Evolutionary conservation across 805 yeast genomes (phyloP), one percentile per base, ranked within the genome.

Genomic region (Teunomyces barrocoloradensis): DNA sequence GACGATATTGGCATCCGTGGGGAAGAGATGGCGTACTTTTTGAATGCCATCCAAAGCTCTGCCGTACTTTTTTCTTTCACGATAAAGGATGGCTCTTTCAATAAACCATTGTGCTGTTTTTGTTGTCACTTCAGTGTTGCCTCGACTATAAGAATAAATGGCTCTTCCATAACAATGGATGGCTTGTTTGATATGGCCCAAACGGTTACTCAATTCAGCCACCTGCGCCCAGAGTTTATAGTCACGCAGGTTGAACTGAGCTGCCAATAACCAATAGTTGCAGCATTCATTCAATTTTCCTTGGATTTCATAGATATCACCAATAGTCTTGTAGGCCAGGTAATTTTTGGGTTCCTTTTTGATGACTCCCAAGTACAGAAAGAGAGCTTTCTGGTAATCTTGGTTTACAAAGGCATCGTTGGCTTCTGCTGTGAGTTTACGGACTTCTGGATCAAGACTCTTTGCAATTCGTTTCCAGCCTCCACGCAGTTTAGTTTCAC

Each of bases 271-370:
- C 96, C 97, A 82, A 42, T 86, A 78, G 59, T 82, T 82, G 62
- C 96, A 83, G 62, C 96, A 80, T 59, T 87, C 85, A 53, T 84
- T 81, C 43, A 78, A 65, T 40, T 82, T 73, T 1, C 89, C 91
- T 50, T 82, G 84, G 44, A 78, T 70, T 47, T 81, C 76, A 53
- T 87, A 85, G 41, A 92, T 87, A 58, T 88, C 96, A 41, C 97
- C 97, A 39, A 90, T 68, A 0, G 95, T 87, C 57, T 87, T 85
- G 71, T 91, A 91, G 0, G 97, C 97, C 39, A 87, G 81, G 63
- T 81, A 85, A 61, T 87, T 86, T 53, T 80, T 79, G 11, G 88
- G 84, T 59, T 90, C 96, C 45, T 82, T 74, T 55, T 84, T 82
- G 50, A 92, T 83, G 10, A 89, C 95, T 51, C 81, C 88, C 54